Conservation (phyloP, 148 eudicot genomes). For the Nepenthes mirabilis region DNA sequence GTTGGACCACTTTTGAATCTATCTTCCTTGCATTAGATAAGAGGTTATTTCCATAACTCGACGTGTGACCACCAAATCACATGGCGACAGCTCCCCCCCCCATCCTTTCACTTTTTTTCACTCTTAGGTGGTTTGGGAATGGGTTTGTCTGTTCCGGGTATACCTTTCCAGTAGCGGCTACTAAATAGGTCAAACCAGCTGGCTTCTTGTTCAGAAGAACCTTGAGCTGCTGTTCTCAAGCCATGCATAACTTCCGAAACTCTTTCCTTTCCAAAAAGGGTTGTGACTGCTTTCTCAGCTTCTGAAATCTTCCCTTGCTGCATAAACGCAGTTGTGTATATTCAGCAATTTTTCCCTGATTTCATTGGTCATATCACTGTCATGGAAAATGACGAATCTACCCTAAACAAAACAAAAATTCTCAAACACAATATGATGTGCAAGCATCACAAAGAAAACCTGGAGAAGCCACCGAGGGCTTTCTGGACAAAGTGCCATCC, state of each 20-base stretch:
- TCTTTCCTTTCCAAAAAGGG: slow-evolving; percentile 68
- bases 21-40: too few species aligned
- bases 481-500: slow-evolving; percentile 93
- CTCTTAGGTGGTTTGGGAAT: too few species aligned
- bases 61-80: too few species aligned
- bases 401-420: not conserved
- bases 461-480: slow-evolving; percentile 97
- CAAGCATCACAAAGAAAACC: slow-evolving; percentile 26
- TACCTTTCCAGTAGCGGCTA: slow-evolving; percentile 75
- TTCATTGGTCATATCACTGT: not conserved
- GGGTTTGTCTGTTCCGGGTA: too few species aligned
- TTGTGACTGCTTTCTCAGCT: slow-evolving; percentile 56
- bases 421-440: slow-evolving; percentile 2
- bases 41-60: too few species aligned
- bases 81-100: too few species aligned
- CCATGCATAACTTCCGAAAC: slow-evolving; percentile 71
- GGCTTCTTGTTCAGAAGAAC: slow-evolving; percentile 81
- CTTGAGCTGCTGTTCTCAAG: slow-evolving; percentile 56
- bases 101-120: too few species aligned
- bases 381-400: not conserved
- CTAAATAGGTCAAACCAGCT: slow-evolving; percentile 95
- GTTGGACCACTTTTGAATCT: too few species aligned
- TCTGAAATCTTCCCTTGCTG: slow-evolving; percentile 83
- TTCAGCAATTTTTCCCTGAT: too few species aligned
- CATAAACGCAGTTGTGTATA: slow-evolving; percentile 3